These are phyloP conservation scores for Alisma plantagoaquatica DNA, from an alignment of 106 monocot species.

Conservation along the genomic window DNA sequence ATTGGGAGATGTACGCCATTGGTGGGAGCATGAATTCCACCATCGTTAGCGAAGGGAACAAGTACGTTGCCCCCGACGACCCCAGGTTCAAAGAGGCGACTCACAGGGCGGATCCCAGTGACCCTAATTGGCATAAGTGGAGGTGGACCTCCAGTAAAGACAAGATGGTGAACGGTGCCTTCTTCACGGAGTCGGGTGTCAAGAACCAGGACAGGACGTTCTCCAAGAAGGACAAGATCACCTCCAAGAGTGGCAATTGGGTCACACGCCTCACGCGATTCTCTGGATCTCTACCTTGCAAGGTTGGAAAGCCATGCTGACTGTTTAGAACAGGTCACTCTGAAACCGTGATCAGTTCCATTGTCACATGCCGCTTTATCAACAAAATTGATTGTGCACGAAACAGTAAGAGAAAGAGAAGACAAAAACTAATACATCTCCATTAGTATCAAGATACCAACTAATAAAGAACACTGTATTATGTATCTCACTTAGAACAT, in stretches of 20 bases:
- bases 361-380: too few species aligned
- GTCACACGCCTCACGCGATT: slow-evolving; percentile 23
- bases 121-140: slow-evolving; percentile 26
- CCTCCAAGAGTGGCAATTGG: slow-evolving; percentile 8
- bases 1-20: slow-evolving; percentile 52
- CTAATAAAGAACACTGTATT: too few species aligned
- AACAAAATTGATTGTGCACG: too few species aligned
- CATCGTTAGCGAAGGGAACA: slow-evolving; percentile 54
- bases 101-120: slow-evolving; percentile 20
- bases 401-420: too few species aligned
- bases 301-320: slow-evolving; percentile 14
- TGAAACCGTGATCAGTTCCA: too few species aligned
- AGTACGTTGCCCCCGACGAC: slow-evolving; percentile 31
- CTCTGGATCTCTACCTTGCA: slow-evolving; percentile 22
- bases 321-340: too few species aligned
- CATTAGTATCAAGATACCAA: too few species aligned
- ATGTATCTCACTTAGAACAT: too few species aligned
- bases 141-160: slow-evolving; percentile 36
- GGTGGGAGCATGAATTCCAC: slow-evolving; percentile 37
- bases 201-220: neutral
- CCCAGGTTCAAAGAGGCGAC: slow-evolving; percentile 30
- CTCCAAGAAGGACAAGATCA: slow-evolving; percentile 18
- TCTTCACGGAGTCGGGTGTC: slow-evolving; percentile 37
- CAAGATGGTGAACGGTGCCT: slow-evolving; percentile 34
- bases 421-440: too few species aligned